Percentiles rank a stretch among this genome's conserved stretches.
Conservation (phyloP, 345 rosid species). For the Laguncularia racemosa region DNA sequence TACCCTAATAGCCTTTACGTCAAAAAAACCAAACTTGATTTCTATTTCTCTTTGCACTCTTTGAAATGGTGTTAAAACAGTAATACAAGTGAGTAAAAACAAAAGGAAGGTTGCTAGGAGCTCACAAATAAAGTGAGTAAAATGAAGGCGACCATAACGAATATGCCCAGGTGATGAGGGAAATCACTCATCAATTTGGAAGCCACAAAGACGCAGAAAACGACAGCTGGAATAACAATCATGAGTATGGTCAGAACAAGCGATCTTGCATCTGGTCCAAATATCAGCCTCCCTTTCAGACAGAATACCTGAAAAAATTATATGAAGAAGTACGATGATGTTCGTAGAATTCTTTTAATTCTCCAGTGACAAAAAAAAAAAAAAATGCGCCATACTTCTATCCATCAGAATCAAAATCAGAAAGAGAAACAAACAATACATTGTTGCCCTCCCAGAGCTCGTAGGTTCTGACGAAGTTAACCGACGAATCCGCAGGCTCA, state of each 20-base stretch:
- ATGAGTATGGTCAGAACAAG: slow-evolving; percentile 53
- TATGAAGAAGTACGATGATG: not conserved
- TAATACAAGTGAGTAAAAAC: not conserved
- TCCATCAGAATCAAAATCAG: no score
- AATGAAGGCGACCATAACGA: slow-evolving; percentile 42
- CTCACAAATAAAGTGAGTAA: slow-evolving; percentile 52
- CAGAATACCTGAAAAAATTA: slow-evolving; percentile 56
- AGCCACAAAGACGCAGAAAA: slow-evolving; percentile 78
- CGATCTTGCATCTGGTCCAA: slow-evolving; percentile 90
- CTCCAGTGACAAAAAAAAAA: no score
- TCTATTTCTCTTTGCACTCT: no score
- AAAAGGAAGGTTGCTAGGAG: slow-evolving; percentile 16
- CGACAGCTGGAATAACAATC: slow-evolving; percentile 58
- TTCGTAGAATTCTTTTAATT: no score
- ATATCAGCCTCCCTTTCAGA: slow-evolving; percentile 72
- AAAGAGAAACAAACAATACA: not conserved
- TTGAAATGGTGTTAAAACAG: no score
- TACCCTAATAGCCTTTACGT: no score
- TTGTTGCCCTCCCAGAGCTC: slow-evolving; percentile 3
- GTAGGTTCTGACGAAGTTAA: not conserved
- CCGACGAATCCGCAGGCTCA: not conserved
- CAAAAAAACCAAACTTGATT: no score
- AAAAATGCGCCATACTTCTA: no score
- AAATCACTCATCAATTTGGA: slow-evolving; percentile 61
- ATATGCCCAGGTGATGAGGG: slow-evolving; percentile 61